phyloP scores from a whole-genome alignment of 768 basidiomycete species.

The Clitopilus hobsonii region DNA sequence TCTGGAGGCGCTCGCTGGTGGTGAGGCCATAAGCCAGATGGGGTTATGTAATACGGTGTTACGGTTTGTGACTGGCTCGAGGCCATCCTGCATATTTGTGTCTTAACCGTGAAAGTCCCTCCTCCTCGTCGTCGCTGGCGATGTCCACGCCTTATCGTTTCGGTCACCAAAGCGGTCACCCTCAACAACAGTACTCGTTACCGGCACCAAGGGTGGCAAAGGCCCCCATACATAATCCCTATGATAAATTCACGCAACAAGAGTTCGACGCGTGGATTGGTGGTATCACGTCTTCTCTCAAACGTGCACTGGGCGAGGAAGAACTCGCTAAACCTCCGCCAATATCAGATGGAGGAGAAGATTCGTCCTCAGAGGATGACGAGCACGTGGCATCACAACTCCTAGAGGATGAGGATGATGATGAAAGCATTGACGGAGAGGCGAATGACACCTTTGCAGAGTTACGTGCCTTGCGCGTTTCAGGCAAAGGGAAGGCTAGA shows the following conservation, averaged over 20 bases:
- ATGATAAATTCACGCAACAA: conserved; percentile 63
- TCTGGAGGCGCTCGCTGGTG: background rate
- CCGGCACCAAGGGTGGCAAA: conserved; percentile 18
- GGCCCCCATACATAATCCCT: conserved; percentile 64
- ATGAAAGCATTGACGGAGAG: conserved; percentile 20
- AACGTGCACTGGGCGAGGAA: conserved; percentile 53
- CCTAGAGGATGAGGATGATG: conserved; percentile 4
- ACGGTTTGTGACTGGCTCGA: background rate
- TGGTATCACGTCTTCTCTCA: conserved; percentile 53
- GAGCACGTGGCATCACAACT: conserved; percentile 14
- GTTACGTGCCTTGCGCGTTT: conserved; percentile 38
- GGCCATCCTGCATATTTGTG: background rate
- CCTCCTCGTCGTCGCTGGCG: background rate
- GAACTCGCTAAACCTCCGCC: conserved; percentile 12
- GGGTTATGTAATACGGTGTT: conserved; percentile 4
- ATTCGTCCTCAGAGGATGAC: conserved; percentile 7
- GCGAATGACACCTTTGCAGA: conserved; percentile 57
- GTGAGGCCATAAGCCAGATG: conserved; percentile 3
- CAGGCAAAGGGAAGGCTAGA: conserved; percentile 53
- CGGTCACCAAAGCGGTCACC: conserved; percentile 7
- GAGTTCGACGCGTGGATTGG: conserved; percentile 73
- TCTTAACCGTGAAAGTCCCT: conserved; percentile 1
- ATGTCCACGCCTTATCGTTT: conserved; percentile 11
- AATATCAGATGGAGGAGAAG: background rate
- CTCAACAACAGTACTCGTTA: conserved; percentile 9